phyloP scores from a whole-genome alignment of 495 filamentous ascomycete genomes.

The Pseudoneurospora amorphoporcata region DNA sequence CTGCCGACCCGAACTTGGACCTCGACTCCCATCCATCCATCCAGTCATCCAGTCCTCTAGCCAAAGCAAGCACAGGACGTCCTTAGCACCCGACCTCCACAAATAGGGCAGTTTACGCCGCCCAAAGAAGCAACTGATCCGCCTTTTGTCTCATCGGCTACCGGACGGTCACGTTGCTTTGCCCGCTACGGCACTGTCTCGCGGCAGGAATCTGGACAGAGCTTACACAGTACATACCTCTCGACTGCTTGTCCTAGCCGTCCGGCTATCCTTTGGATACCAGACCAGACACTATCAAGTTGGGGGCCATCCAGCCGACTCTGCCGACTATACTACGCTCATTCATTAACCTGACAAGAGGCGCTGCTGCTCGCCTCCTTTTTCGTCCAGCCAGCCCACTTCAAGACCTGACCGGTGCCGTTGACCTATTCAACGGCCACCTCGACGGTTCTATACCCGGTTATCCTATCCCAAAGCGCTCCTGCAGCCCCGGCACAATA shows the following conservation, averaged over 20 bases:
- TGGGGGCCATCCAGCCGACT: not conserved
- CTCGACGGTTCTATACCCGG: not conserved
- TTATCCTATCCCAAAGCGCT: constrained; percentile 9
- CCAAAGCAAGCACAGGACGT: not conserved
- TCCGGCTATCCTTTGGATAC: not conserved
- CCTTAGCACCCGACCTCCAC: constrained; percentile 9
- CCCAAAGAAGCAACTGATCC: not conserved
- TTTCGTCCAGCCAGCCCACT: not conserved
- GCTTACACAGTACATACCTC: not conserved
- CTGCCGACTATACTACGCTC: not conserved
- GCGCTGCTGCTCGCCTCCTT: not conserved
- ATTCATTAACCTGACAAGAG: not conserved
- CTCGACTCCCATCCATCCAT: not conserved
- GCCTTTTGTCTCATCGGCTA: not conserved
- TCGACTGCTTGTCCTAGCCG: not conserved
- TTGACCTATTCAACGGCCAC: constrained; percentile 16
- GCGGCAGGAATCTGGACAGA: not conserved
- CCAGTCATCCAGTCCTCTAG: not conserved
- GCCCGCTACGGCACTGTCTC: not conserved
- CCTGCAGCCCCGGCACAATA: constrained; percentile 16
- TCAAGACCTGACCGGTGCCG: constrained; percentile 1
- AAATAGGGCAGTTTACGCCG: not conserved
- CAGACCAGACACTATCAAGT: not conserved
- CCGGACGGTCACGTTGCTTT: not conserved
- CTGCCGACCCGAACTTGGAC: constrained; percentile 4